Evolutionary conservation across 805 yeast species (phyloP).

Genomic region (Candida hispaniensis): DNA sequence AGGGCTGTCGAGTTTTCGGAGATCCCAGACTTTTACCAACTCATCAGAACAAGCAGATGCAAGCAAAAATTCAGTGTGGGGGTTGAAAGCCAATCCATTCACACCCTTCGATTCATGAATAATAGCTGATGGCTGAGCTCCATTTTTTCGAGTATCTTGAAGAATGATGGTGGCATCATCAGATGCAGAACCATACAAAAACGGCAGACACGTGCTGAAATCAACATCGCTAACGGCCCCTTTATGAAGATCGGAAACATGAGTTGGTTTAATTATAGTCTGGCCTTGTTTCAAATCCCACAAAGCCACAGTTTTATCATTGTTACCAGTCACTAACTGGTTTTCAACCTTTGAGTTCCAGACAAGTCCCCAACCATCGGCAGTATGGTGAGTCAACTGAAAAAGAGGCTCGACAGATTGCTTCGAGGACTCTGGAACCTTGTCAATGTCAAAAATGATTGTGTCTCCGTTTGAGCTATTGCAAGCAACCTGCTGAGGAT

Average conservation of each 20-base stretch:
- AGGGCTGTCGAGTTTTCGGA: constrained; percentile 50
- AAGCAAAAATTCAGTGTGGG: constrained; percentile 40
- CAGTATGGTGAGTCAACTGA: constrained; percentile 35
- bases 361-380: constrained; percentile 60
- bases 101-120: constrained; percentile 48
- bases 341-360: constrained; percentile 43
- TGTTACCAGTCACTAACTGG: constrained; percentile 50
- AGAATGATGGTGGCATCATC: constrained; percentile 57
- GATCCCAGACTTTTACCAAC: constrained; percentile 63
- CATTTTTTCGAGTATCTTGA: constrained; percentile 41
- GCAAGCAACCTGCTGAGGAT: constrained; percentile 40
- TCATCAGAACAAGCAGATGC: constrained; percentile 76
- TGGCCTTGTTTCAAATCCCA: too few species aligned
- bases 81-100: constrained; percentile 59
- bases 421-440: constrained; percentile 17
- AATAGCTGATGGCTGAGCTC: constrained; percentile 31
- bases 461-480: constrained; percentile 36
- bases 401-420: constrained; percentile 17
- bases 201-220: constrained; percentile 38
- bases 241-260: constrained; percentile 32
- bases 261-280: constrained; percentile 22
- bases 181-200: constrained; percentile 56
- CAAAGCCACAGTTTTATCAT: constrained; percentile 54
- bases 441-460: constrained; percentile 24
- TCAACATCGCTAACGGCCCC: constrained; percentile 59